A percentile compares a stretch with the other conserved stretches of the same genome.
phyloP scores from a whole-genome alignment of 495 filamentous ascomycete genomes.

The Penicillium argentinense region DNA sequence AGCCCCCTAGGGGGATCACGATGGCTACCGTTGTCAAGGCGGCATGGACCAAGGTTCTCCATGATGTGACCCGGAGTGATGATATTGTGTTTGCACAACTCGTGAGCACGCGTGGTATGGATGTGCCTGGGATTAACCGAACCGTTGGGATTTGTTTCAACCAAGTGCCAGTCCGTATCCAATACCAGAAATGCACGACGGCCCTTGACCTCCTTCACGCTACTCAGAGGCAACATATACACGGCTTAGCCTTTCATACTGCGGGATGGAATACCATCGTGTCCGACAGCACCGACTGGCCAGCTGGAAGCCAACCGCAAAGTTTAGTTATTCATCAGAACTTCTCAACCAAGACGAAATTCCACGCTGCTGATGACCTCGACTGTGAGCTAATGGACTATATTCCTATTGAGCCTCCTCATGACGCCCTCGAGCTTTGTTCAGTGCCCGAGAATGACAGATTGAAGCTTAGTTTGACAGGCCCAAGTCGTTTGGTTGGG shows the following conservation, averaged over 20 bases:
- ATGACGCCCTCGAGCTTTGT: too few species aligned
- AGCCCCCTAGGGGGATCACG: background rate
- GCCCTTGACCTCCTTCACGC: background rate
- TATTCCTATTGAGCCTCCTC: too few species aligned
- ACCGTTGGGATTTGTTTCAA: background rate
- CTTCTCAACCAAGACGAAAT: too few species aligned
- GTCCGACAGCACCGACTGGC: background rate
- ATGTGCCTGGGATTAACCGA: background rate
- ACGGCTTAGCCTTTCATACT: background rate
- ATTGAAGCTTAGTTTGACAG: too few species aligned
- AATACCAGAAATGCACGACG: background rate
- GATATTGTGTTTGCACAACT: background rate
- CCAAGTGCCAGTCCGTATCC: background rate
- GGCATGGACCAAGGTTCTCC: background rate
- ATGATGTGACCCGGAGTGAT: background rate
- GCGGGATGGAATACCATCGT: background rate
- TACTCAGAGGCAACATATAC: background rate
- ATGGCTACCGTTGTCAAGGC: background rate
- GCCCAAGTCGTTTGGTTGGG: too few species aligned
- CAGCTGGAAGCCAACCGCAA: background rate
- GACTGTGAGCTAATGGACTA: too few species aligned
- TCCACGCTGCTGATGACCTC: too few species aligned
- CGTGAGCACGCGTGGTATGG: background rate
- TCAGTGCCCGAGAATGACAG: too few species aligned
- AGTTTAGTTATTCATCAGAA: background rate